These are phyloP conservation scores for Exophiala lecanii-corni DNA, from an alignment of 2,329 filamentous ascomycete species.

Conservation along the genomic window DNA sequence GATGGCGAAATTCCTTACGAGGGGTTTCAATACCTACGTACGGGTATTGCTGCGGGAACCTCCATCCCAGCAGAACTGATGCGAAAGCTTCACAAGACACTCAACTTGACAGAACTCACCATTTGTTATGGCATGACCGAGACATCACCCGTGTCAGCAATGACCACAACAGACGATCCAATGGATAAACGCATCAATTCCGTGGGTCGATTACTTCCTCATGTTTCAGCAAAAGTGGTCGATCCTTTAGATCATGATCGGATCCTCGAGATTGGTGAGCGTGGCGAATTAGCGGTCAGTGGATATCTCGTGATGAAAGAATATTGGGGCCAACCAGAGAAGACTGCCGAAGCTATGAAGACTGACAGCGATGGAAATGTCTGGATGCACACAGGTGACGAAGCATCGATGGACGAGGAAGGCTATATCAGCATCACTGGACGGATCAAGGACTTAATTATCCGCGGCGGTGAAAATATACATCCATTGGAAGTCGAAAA, in stretches of 20 bases:
- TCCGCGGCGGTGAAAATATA: slow-evolving; percentile 92
- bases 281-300: slow-evolving; percentile 75
- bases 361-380: slow-evolving; percentile 43
- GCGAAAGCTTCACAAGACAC: slow-evolving; percentile 63
- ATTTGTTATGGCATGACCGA: slow-evolving; percentile 98
- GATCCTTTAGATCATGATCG: slow-evolving; percentile 61
- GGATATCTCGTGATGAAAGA: slow-evolving; percentile 89
- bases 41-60: slow-evolving; percentile 87
- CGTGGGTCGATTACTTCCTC: slow-evolving; percentile 78
- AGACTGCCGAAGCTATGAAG: slow-evolving; percentile 64
- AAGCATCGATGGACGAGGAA: slow-evolving; percentile 69
- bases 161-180: slow-evolving; percentile 76
- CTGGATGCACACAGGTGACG: slow-evolving; percentile 93
- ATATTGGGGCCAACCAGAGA: slow-evolving; percentile 72
- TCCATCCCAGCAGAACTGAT: slow-evolving; percentile 66
- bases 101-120: slow-evolving; percentile 77
- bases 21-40: slow-evolving; percentile 65
- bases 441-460: slow-evolving; percentile 77
- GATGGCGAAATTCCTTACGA: slow-evolving; percentile 42
- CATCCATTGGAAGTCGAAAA: slow-evolving; percentile 92
- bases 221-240: slow-evolving; percentile 76
- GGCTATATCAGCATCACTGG: slow-evolving; percentile 77
- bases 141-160: slow-evolving; percentile 65
- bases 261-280: slow-evolving; percentile 59
- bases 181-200: slow-evolving; percentile 66